Evolutionary conservation across 2,329 filamentous ascomycete genomes (phyloP).

Genomic region (Colletotrichum sp.): DNA sequence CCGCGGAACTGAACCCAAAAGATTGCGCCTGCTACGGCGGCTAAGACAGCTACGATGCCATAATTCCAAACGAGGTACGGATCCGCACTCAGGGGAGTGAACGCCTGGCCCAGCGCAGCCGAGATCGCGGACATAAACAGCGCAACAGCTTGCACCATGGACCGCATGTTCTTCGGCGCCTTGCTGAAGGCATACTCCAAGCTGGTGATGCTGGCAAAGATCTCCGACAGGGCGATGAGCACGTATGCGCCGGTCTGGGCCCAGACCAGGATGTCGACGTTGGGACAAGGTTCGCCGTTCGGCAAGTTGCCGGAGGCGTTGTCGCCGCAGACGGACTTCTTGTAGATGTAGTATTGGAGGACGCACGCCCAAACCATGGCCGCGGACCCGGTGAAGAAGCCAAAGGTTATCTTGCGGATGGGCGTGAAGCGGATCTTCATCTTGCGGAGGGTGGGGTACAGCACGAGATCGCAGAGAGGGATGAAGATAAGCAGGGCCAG

Average conservation of each 20-base stretch:
- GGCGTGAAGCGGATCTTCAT: conserved; percentile 71
- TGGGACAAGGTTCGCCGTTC: conserved; percentile 37
- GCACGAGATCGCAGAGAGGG: conserved; percentile 67
- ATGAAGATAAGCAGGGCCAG: conserved; percentile 87
- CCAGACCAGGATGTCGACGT: conserved; percentile 67
- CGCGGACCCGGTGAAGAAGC: conserved; percentile 67
- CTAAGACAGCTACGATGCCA: conserved; percentile 67
- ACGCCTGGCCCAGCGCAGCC: conserved; percentile 69
- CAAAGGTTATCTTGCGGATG: conserved; percentile 76
- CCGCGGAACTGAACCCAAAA: conserved; percentile 73
- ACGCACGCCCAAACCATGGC: conserved; percentile 64
- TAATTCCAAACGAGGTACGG: conserved; percentile 80
- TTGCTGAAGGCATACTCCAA: conserved; percentile 81
- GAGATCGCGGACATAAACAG: conserved; percentile 74
- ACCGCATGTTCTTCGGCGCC: conserved; percentile 78
- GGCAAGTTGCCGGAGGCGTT: conserved; percentile 33
- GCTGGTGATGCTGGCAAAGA: conserved; percentile 57
- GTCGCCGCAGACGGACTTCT: conserved; percentile 62
- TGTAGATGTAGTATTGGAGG: conserved; percentile 67
- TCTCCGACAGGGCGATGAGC: conserved; percentile 53
- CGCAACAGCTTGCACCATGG: conserved; percentile 70
- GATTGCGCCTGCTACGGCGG: conserved; percentile 63
- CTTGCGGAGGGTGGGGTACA: conserved; percentile 73
- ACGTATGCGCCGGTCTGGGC: conserved; percentile 56
- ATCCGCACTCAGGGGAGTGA: conserved; percentile 50